Conservation (phyloP, 2,329 filamentous ascomycete genomes). For the Lachnellula hyalina region DNA sequence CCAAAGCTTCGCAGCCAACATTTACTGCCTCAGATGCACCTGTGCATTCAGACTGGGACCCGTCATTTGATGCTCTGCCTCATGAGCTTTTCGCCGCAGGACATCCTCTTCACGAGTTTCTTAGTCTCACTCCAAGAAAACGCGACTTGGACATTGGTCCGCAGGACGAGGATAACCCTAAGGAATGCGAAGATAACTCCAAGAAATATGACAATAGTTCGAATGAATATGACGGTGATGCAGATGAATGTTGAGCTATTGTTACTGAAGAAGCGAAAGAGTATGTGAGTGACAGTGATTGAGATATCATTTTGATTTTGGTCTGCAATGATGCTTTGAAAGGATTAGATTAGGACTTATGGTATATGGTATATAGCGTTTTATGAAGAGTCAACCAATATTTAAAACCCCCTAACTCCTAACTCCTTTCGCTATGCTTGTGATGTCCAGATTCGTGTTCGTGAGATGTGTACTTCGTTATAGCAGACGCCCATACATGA, state of each 20-base stretch:
- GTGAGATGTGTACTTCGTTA: neutral
- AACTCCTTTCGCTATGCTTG: slow-evolving; percentile 6
- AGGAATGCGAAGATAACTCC: too few relatives aligned
- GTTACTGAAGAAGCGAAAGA: neutral
- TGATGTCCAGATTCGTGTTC: neutral
- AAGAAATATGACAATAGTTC: neutral
- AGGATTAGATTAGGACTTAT: neutral
- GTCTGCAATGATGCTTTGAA: neutral
- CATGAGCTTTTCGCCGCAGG: neutral
- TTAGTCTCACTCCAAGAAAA: too few relatives aligned
- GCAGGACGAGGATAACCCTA: neutral
- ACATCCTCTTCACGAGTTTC: neutral
- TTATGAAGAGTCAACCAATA: neutral
- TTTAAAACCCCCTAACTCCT: neutral
- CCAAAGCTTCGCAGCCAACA: neutral
- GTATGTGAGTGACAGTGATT: neutral
- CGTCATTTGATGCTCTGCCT: neutral
- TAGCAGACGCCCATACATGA: neutral
- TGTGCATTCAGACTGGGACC: neutral
- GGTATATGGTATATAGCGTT: neutral
- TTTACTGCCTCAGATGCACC: neutral
- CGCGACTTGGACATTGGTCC: neutral
- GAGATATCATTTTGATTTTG: neutral
- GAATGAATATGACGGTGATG: neutral
- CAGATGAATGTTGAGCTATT: neutral